phyloP scores from a whole-genome alignment of 768 basidiomycete species.

The Pleurotus platypus region DNA sequence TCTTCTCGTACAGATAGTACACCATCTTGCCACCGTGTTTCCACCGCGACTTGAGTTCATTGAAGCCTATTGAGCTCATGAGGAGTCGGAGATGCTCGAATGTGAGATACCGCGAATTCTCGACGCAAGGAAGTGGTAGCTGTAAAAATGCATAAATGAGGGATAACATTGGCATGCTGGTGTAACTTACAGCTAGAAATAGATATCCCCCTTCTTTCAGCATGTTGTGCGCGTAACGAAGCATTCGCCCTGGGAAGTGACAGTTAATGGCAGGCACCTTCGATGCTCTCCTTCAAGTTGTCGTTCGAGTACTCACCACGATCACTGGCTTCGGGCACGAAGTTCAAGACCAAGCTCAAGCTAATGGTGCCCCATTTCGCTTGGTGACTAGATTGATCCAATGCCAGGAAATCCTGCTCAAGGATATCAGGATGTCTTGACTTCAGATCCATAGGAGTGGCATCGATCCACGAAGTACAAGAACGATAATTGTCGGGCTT shows the following conservation, averaged over 20 bases:
- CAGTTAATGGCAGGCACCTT: not conserved
- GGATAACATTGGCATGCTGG: too few species aligned
- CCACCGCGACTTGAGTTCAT: slow-evolving; percentile 55
- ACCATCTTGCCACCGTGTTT: slow-evolving; percentile 76
- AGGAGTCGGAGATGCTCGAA: slow-evolving; percentile 51
- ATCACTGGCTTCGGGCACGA: slow-evolving; percentile 70
- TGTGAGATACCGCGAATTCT: slow-evolving; percentile 82
- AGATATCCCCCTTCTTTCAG: slow-evolving; percentile 53
- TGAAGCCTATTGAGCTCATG: slow-evolving; percentile 65
- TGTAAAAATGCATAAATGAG: slow-evolving; percentile 18
- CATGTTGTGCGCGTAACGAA: slow-evolving; percentile 55
- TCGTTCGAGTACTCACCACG: slow-evolving; percentile 52
- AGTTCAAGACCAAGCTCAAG: slow-evolving; percentile 87
- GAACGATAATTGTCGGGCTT: slow-evolving; percentile 76
- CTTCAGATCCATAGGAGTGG: slow-evolving; percentile 76
- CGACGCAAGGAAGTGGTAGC: slow-evolving; percentile 83
- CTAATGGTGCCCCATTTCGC: slow-evolving; percentile 77
- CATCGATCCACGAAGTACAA: slow-evolving; percentile 68
- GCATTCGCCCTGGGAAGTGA: slow-evolving; percentile 59
- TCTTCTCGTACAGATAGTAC: slow-evolving; percentile 79
- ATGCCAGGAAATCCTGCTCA: slow-evolving; percentile 82
- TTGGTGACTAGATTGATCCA: slow-evolving; percentile 47
- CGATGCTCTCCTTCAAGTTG: not conserved
- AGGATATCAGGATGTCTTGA: slow-evolving; percentile 77
- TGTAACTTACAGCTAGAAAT: slow-evolving; percentile 64